A percentile compares a stretch with the other conserved stretches of the same genome.
Conservation (phyloP, 257 asterid species). For the Nicotiana paniculata region DNA sequence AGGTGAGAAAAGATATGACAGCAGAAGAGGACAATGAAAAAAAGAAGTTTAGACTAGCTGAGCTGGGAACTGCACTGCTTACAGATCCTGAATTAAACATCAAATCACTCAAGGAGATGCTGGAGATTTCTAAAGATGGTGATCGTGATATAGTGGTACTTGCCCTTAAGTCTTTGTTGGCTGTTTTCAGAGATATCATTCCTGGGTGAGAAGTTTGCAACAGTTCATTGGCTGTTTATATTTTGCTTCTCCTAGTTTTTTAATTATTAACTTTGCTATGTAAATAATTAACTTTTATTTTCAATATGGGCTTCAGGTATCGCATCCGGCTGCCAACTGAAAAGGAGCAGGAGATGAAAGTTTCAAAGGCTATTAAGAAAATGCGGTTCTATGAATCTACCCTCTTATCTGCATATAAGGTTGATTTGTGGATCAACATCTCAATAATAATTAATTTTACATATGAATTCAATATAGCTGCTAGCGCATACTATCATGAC, state of each 20-base stretch:
- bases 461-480: slow-evolving; percentile 1
- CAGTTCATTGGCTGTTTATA: slow-evolving; percentile 5
- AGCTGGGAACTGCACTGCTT: slow-evolving; percentile 79
- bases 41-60: slow-evolving; percentile 79
- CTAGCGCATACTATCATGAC: neutral
- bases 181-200: slow-evolving; percentile 89
- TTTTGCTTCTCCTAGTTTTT: neutral
- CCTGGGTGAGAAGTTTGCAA: slow-evolving; percentile 65
- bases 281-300: slow-evolving; percentile 7
- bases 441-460: neutral
- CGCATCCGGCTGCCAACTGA: slow-evolving; percentile 94
- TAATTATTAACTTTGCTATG: neutral
- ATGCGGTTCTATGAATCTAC: slow-evolving; percentile 75
- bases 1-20: slow-evolving; percentile 69
- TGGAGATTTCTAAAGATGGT: slow-evolving; percentile 68
- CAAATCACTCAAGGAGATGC: slow-evolving; percentile 74
- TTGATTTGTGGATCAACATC: slow-evolving; percentile 14
- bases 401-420: slow-evolving; percentile 82
- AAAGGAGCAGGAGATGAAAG: slow-evolving; percentile 91
- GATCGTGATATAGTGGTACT: slow-evolving; percentile 53
- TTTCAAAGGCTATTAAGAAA: slow-evolving; percentile 76
- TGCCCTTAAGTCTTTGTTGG: slow-evolving; percentile 77
- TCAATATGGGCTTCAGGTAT: slow-evolving; percentile 46
- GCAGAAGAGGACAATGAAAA: slow-evolving; percentile 69
- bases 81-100: slow-evolving; percentile 88